phyloP scores from a whole-genome alignment of 768 basidiomycete genomes.

The Neoboletus brunneissimus region DNA sequence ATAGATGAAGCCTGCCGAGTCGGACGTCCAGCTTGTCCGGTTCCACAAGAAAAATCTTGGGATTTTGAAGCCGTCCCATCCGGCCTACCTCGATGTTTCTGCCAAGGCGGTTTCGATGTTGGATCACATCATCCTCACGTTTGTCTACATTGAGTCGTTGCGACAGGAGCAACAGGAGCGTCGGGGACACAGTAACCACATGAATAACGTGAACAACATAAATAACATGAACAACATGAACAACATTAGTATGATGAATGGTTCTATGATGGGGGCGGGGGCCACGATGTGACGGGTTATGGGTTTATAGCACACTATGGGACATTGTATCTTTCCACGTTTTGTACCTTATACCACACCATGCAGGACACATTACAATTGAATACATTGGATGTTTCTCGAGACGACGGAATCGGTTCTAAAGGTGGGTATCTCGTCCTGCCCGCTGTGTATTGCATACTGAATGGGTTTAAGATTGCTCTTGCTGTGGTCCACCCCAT shows the following conservation, averaged over 20 bases:
- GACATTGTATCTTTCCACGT: too few species aligned
- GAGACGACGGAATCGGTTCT: neutral
- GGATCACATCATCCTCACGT: constrained; percentile 29
- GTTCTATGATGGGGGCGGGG: neutral
- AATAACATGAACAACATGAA: neutral
- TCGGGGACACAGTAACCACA: neutral
- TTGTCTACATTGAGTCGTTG: constrained; percentile 22
- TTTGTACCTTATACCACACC: neutral
- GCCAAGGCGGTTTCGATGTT: constrained; percentile 15
- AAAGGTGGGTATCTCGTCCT: neutral
- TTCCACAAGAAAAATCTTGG: constrained; percentile 26
- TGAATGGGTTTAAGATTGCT: neutral
- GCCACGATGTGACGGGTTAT: neutral
- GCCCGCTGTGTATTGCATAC: neutral
- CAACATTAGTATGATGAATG: neutral
- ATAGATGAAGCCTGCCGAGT: constrained; percentile 19
- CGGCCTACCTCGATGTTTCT: constrained; percentile 25
- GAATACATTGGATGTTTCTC: neutral
- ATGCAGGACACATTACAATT: neutral
- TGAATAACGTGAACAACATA: neutral
- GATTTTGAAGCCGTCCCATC: constrained; percentile 16
- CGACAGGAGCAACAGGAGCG: constrained; percentile 6
- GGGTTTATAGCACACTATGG: neutral
- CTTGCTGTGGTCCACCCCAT: neutral
- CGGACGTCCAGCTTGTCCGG: constrained; percentile 19